Evolutionary conservation across 305 asterid species (phyloP).

Genomic region (Withania somnifera): DNA sequence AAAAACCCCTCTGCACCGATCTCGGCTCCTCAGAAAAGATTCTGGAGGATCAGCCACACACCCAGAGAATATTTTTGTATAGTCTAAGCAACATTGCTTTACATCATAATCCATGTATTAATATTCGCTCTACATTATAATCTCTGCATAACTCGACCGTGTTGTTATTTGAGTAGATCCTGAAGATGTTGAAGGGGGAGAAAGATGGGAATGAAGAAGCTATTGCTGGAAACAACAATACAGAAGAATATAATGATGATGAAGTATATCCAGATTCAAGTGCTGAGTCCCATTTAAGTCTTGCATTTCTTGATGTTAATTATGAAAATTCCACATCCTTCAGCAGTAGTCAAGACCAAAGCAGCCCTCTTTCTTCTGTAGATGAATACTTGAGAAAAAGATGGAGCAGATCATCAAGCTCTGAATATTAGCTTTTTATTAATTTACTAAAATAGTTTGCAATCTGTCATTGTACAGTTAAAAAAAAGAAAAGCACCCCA

Average conservation of each 20-base stretch:
- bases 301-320: slow-evolving; percentile 54
- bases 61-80: background rate
- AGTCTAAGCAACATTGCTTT: no score
- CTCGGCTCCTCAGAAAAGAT: background rate
- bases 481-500: slow-evolving; percentile 19
- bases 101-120: background rate
- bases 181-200: slow-evolving; percentile 54
- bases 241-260: slow-evolving; percentile 48
- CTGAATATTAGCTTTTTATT: slow-evolving; percentile 23
- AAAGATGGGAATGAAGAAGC: slow-evolving; percentile 14
- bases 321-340: slow-evolving; percentile 42
- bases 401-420: slow-evolving; percentile 68
- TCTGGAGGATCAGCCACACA: background rate
- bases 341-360: slow-evolving; percentile 58
- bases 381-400: slow-evolving; percentile 56
- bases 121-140: background rate
- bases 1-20: background rate
- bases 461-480: slow-evolving; percentile 16
- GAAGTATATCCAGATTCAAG: slow-evolving; percentile 89
- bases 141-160: background rate
- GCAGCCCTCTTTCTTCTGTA: slow-evolving; percentile 54
- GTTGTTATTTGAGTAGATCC: slow-evolving; percentile 23
- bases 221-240: slow-evolving; percentile 9
- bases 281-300: slow-evolving; percentile 66
- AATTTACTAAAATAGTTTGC: background rate